These are phyloP conservation scores for Penicillium cataractarum DNA, from an alignment of 495 filamentous ascomycete genomes.

Conservation along the genomic window DNA sequence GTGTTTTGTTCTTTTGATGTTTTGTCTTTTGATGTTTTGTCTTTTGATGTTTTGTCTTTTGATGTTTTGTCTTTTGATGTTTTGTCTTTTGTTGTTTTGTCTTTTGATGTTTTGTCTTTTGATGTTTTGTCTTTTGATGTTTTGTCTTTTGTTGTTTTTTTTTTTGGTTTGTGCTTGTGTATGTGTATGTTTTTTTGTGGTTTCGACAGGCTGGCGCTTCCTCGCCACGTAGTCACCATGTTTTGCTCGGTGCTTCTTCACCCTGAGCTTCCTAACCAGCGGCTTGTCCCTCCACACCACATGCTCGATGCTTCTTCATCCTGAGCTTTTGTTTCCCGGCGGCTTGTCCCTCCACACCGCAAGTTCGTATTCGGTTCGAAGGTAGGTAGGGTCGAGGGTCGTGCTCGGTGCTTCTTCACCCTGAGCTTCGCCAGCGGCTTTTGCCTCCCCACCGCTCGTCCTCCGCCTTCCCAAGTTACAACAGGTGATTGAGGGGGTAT, in stretches of 20 bases:
- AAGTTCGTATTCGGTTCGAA: too few species aligned
- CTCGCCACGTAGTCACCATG: neutral
- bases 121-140: neutral
- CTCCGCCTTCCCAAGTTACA: too few species aligned
- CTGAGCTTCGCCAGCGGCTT: neutral
- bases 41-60: neutral
- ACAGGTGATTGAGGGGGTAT: too few species aligned
- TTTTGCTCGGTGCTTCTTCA: conserved; percentile 2
- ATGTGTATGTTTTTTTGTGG: neutral
- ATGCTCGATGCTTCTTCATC: neutral
- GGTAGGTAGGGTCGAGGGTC: too few species aligned
- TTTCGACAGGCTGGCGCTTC: neutral
- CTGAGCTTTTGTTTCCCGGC: neutral
- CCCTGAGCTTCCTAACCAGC: neutral
- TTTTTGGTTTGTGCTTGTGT: neutral
- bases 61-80: neutral
- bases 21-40: neutral
- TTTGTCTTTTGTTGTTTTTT: neutral
- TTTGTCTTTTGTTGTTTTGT: neutral
- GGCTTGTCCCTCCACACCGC: neutral
- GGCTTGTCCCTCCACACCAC: neutral
- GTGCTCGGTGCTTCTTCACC: neutral
- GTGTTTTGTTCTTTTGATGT: neutral
- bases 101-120: neutral
- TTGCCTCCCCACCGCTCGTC: neutral